Conservation (phyloP, 768 basidiomycete genomes). For the Lentinula guzmanii region DNA sequence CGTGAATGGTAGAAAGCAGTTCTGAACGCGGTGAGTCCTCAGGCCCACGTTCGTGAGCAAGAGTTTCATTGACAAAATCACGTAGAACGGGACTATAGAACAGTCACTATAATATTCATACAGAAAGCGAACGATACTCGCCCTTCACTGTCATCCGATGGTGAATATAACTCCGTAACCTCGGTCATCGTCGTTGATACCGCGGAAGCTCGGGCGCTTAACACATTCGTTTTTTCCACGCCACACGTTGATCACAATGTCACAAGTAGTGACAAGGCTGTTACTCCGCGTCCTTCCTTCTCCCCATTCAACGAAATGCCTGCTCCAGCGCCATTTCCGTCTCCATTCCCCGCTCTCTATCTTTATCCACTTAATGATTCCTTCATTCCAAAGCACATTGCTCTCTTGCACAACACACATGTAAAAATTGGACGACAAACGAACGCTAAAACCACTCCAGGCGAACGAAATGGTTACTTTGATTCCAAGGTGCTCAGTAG, state of each 20-base stretch:
- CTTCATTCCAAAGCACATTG: conserved; percentile 91
- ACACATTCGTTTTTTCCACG: background rate
- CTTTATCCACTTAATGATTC: conserved; percentile 93
- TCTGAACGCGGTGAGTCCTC: conserved; percentile 1
- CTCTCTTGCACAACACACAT: conserved; percentile 60
- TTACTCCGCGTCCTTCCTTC: background rate
- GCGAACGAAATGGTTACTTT: conserved; percentile 93
- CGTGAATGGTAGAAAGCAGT: background rate
- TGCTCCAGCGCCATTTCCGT: conserved; percentile 11
- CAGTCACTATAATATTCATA: background rate
- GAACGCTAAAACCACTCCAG: conserved; percentile 90
- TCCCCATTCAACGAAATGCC: conserved; percentile 5
- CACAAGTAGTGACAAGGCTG: background rate
- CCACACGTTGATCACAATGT: background rate
- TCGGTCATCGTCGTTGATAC: background rate
- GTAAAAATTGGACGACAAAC: conserved; percentile 95
- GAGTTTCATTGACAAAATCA: conserved; percentile 4
- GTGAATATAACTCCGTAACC: background rate
- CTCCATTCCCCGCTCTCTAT: conserved; percentile 42
- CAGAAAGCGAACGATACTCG: background rate
- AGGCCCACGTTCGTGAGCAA: background rate
- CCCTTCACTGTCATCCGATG: conserved; percentile 4
- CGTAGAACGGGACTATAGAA: background rate
- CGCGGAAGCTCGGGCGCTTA: background rate
- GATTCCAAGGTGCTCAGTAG: conserved; percentile 91